These are phyloP conservation scores for Rhodosporidiobolus odoratus DNA, from an alignment of 768 basidiomycete genomes.

Conservation along the genomic window DNA sequence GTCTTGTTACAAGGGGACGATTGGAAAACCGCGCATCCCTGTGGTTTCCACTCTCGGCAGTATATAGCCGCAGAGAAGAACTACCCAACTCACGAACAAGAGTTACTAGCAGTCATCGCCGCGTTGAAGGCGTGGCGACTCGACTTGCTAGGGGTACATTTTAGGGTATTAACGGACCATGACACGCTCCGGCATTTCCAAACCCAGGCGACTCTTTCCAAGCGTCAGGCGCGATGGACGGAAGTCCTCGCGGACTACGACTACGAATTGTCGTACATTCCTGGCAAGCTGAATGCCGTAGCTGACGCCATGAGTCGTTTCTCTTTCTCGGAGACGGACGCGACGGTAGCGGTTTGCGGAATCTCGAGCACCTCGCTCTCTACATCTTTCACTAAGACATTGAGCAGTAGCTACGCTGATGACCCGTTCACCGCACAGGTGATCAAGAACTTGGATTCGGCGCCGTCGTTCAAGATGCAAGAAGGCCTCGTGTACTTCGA, in stretches of 20 bases:
- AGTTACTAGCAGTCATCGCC: slow-evolving; percentile 14
- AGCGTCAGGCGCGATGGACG: no score
- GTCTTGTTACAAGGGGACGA: no score
- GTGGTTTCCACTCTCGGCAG: no score
- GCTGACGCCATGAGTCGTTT: slow-evolving; percentile 8
- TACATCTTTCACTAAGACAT: background rate
- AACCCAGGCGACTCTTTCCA: no score
- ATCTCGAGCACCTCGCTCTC: background rate
- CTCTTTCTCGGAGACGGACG: background rate
- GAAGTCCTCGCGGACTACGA: slow-evolving; percentile 7
- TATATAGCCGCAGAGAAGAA: slow-evolving; percentile 14
- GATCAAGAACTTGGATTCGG: background rate
- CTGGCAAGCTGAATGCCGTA: slow-evolving; percentile 6
- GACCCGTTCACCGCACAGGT: background rate
- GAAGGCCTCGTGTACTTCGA: slow-evolving; percentile 29
- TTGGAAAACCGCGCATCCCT: no score
- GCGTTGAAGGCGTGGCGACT: slow-evolving; percentile 14
- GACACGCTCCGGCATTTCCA: no score
- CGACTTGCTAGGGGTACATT: background rate
- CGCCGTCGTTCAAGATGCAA: background rate
- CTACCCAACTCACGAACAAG: slow-evolving; percentile 21
- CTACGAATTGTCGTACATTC: slow-evolving; percentile 1
- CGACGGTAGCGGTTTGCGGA: background rate
- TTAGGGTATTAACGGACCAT: no score
- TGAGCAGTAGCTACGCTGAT: background rate